Conservation (phyloP, 352 stramenopile genomes). For the Pythium coloratum region DNA sequence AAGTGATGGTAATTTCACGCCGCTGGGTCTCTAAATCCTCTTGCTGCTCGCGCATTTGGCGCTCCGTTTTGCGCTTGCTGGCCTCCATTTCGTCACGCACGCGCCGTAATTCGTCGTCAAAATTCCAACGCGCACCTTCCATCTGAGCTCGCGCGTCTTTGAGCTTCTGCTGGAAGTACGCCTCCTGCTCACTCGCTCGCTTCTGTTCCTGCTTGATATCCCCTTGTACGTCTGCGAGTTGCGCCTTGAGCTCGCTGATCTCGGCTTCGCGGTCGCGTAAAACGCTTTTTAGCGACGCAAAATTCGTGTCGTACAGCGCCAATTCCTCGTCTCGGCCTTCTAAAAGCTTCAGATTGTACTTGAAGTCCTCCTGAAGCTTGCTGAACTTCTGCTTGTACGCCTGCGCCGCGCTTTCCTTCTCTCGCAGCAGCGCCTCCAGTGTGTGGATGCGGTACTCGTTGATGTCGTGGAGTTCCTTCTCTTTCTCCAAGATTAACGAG, state of each 20-base stretch:
- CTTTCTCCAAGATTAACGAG: slow-evolving; percentile 88
- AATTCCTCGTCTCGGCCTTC: slow-evolving; percentile 91
- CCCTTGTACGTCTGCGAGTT: slow-evolving; percentile 50
- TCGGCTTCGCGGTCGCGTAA: slow-evolving; percentile 75
- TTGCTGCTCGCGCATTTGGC: slow-evolving; percentile 67
- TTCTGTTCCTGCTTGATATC: slow-evolving; percentile 55
- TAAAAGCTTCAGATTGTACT: slow-evolving; percentile 92
- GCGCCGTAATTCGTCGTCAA: slow-evolving; percentile 70
- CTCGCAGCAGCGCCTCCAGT: slow-evolving; percentile 70
- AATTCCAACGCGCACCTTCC: slow-evolving; percentile 70
- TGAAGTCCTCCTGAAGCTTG: slow-evolving; percentile 92
- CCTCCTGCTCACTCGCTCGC: slow-evolving; percentile 45
- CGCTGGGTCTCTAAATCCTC: slow-evolving; percentile 77
- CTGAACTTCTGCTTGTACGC: slow-evolving; percentile 72
- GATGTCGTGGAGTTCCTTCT: slow-evolving; percentile 92
- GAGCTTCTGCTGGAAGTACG: slow-evolving; percentile 67
- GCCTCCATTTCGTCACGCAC: slow-evolving; percentile 66
- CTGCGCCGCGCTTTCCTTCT: slow-evolving; percentile 53
- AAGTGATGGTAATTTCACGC: slow-evolving; percentile 67
- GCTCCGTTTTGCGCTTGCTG: slow-evolving; percentile 46
- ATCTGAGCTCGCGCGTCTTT: slow-evolving; percentile 72
- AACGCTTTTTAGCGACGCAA: slow-evolving; percentile 72
- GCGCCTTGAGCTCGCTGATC: slow-evolving; percentile 62
- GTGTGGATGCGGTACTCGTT: slow-evolving; percentile 89
- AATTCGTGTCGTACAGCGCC: slow-evolving; percentile 84